Percentiles rank a stretch among this genome's conserved stretches.
Evolutionary conservation across 352 stramenopile genomes (phyloP).

Genomic region (Saprolegnia parasitica): DNA sequence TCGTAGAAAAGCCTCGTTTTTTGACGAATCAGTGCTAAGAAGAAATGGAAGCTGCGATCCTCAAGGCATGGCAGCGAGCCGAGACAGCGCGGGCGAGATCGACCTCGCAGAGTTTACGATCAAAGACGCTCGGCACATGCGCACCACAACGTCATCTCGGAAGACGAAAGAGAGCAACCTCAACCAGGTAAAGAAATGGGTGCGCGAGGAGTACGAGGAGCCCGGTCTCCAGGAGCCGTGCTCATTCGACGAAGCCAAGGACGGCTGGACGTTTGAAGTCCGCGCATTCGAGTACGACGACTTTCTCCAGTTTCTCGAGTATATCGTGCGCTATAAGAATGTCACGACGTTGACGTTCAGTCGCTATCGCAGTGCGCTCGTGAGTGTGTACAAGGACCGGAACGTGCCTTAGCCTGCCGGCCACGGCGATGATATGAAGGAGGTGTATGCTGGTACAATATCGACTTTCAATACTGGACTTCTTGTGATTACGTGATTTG

Average conservation of each 20-base stretch:
- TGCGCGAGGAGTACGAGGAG: neutral
- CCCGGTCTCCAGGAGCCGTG: neutral
- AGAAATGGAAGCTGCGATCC: neutral
- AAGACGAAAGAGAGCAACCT: neutral
- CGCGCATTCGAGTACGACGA: neutral
- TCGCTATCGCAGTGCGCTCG: neutral
- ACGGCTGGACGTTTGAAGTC: neutral
- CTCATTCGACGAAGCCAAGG: neutral
- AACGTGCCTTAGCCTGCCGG: neutral
- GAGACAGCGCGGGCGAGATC: neutral
- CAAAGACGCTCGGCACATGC: neutral
- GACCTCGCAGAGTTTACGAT: neutral
- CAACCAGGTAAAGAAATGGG: neutral
- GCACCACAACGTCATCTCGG: neutral
- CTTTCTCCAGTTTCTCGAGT: conserved; percentile 5
- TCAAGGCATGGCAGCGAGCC: neutral
- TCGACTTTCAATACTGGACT: too few relatives aligned
- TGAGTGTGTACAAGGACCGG: neutral
- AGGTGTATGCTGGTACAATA: neutral
- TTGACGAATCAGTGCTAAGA: neutral
- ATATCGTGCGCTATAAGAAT: neutral
- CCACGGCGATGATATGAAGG: neutral
- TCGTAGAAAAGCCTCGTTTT: neutral
- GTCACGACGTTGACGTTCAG: neutral
- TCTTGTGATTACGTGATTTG: neutral